A percentile compares a stretch with the other conserved stretches of the same genome.
These are phyloP conservation scores for Tricholoma hemisulphureum DNA, from an alignment of 768 basidiomycete genomes.

Conservation along the genomic window DNA sequence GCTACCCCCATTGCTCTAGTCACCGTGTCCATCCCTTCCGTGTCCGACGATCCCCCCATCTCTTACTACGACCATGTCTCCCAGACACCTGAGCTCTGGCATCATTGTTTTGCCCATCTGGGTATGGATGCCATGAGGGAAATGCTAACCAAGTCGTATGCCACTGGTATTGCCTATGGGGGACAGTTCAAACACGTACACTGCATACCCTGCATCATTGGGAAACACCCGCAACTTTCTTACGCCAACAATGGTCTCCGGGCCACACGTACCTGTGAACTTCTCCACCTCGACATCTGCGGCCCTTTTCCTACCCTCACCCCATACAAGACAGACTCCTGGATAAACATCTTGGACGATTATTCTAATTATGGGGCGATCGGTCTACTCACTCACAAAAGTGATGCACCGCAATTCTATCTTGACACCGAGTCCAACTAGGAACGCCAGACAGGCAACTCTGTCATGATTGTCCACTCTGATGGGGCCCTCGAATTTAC, in stretches of 20 bases:
- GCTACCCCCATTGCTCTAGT: not conserved
- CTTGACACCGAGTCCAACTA: not conserved
- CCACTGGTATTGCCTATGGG: constrained; percentile 5
- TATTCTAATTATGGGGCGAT: constrained; percentile 16
- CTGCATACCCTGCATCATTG: not conserved
- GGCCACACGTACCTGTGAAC: constrained; percentile 8
- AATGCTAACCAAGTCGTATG: constrained; percentile 11
- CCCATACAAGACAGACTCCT: constrained; percentile 5
- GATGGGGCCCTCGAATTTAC: constrained; percentile 21
- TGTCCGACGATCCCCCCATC: not conserved
- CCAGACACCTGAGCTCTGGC: constrained; percentile 11
- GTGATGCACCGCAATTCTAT: constrained; percentile 5
- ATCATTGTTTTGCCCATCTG: constrained; percentile 12
- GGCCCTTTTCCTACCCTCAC: constrained; percentile 22
- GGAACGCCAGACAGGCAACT: constrained; percentile 2
- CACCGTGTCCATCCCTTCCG: too few species aligned
- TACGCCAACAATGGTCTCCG: not conserved
- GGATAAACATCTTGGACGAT: constrained; percentile 17
- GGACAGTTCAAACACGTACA: not conserved
- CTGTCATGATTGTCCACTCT: constrained; percentile 10
- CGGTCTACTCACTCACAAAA: constrained; percentile 1
- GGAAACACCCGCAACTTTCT: not conserved
- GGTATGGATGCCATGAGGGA: constrained; percentile 6
- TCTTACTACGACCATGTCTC: not conserved
- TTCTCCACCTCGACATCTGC: constrained; percentile 26